These are phyloP conservation scores for Adansonia digitata DNA, from an alignment of 345 rosid species.

Conservation along the genomic window DNA sequence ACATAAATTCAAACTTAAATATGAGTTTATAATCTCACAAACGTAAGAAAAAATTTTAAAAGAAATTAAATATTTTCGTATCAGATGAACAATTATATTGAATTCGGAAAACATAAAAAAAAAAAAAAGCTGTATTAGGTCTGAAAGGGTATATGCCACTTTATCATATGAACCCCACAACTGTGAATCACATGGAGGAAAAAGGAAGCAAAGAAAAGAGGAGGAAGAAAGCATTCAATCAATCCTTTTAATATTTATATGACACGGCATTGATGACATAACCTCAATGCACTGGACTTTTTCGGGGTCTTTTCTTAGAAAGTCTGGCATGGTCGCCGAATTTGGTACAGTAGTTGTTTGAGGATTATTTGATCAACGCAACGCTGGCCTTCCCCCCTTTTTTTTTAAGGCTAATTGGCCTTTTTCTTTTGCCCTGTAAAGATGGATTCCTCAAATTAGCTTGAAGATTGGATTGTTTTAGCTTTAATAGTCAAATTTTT, in stretches of 20 bases:
- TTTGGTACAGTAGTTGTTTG: not conserved
- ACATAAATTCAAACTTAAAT: too few species aligned
- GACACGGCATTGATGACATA: not conserved
- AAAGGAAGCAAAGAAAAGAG: not conserved
- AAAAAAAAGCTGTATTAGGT: not conserved
- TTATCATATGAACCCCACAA: slow-evolving; percentile 3
- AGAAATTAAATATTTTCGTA: too few species aligned
- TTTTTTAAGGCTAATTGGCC: not conserved
- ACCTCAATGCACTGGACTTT: not conserved
- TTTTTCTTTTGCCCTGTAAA: not conserved
- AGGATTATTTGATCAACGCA: not conserved
- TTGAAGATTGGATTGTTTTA: not conserved
- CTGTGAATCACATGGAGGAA: not conserved
- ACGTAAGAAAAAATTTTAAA: too few species aligned
- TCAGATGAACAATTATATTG: too few species aligned
- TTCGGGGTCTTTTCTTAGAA: not conserved
- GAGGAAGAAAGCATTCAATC: too few species aligned
- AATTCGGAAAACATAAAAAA: too few species aligned
- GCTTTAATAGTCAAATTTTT: not conserved
- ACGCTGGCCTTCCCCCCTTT: not conserved
- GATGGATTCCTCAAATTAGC: not conserved
- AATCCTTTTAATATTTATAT: not conserved
- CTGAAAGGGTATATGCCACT: not conserved
- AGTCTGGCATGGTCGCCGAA: not conserved
- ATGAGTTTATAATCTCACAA: too few species aligned